Evolutionary conservation across 495 filamentous ascomycete species (phyloP).

Genomic region (Trichocladium antarcticum): DNA sequence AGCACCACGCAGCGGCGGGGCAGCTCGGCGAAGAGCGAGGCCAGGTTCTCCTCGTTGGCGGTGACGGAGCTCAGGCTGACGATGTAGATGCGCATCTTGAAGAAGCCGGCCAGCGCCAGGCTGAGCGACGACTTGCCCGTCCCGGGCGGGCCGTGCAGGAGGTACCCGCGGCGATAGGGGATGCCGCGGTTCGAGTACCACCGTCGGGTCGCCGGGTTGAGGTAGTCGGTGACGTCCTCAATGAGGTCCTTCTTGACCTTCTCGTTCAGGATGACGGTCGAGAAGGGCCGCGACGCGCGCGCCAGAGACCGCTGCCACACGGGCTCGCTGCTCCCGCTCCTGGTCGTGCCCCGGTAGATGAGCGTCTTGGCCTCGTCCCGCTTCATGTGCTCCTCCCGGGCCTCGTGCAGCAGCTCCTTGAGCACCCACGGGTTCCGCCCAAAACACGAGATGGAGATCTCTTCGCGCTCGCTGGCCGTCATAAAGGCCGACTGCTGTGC

Average conservation of each 20-base stretch:
- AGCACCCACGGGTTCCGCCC: conserved; percentile 55
- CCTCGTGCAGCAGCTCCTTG: conserved; percentile 56
- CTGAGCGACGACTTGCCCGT: conserved; percentile 54
- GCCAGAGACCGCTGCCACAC: conserved; percentile 46
- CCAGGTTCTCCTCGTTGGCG: conserved; percentile 61
- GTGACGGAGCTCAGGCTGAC: conserved; percentile 52
- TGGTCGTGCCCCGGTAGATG: conserved; percentile 49
- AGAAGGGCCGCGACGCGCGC: conserved; percentile 61
- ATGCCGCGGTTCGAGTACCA: conserved; percentile 74
- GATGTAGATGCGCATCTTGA: conserved; percentile 60
- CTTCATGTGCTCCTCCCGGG: conserved; percentile 45
- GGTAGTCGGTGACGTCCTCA: conserved; percentile 78
- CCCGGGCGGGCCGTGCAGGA: conserved; percentile 84
- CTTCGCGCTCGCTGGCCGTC: conserved; percentile 39
- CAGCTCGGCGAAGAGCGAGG: conserved; percentile 55
- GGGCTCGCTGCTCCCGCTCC: conserved; percentile 23
- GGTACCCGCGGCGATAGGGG: conserved; percentile 67
- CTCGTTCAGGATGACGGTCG: conserved; percentile 75
- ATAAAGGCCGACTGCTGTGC: conserved; percentile 20
- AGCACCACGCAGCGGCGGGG: conserved; percentile 59
- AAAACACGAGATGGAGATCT: conserved; percentile 52
- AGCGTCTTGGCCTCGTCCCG: conserved; percentile 52
- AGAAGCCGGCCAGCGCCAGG: conserved; percentile 59
- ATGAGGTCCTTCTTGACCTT: conserved; percentile 64
- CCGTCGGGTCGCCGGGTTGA: conserved; percentile 59